These are phyloP conservation scores for Fomitopsis betulina DNA, from an alignment of 1,284 basidiomycete species.

Conservation along the genomic window DNA sequence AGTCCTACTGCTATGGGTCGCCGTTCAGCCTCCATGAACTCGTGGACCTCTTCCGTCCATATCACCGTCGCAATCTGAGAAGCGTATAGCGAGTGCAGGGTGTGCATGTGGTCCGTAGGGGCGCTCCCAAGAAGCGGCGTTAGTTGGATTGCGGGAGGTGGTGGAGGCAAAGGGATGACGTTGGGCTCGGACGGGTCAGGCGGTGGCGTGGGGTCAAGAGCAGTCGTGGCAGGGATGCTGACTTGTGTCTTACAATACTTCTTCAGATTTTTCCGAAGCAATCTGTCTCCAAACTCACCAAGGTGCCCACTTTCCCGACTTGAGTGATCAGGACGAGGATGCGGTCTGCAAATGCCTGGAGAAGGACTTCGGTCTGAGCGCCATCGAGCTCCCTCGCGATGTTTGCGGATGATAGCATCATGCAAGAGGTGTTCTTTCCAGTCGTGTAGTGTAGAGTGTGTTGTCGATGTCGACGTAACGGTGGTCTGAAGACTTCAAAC, in stretches of 20 bases:
- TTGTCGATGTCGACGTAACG: background rate
- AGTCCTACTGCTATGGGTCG: constrained; percentile 66
- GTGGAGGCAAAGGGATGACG: constrained; percentile 49
- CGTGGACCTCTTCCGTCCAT: constrained; percentile 54
- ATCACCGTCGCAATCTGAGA: constrained; percentile 83
- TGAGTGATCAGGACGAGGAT: constrained; percentile 82
- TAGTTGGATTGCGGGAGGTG: constrained; percentile 70
- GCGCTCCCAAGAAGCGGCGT: constrained; percentile 75
- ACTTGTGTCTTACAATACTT: constrained; percentile 71
- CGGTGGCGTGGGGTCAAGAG: constrained; percentile 44
- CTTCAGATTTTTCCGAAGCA: background rate
- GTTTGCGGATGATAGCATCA: constrained; percentile 29
- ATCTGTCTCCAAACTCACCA: constrained; percentile 47
- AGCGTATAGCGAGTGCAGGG: constrained; percentile 79
- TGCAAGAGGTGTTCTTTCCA: background rate
- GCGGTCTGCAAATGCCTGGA: constrained; percentile 79
- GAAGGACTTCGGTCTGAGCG: constrained; percentile 63
- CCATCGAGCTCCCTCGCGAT: constrained; percentile 48
- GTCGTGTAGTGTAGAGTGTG: background rate
- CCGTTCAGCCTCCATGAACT: constrained; percentile 35
- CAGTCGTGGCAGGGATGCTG: constrained; percentile 62
- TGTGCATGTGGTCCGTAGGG: constrained; percentile 56
- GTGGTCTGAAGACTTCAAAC: no score
- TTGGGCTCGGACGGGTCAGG: constrained; percentile 33
- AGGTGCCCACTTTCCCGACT: constrained; percentile 79